Evolutionary conservation across 2,329 filamentous ascomycete species (phyloP), one percentile per base, ranked within the genome.

Genomic region (Davidsoniella eucalypti): DNA sequence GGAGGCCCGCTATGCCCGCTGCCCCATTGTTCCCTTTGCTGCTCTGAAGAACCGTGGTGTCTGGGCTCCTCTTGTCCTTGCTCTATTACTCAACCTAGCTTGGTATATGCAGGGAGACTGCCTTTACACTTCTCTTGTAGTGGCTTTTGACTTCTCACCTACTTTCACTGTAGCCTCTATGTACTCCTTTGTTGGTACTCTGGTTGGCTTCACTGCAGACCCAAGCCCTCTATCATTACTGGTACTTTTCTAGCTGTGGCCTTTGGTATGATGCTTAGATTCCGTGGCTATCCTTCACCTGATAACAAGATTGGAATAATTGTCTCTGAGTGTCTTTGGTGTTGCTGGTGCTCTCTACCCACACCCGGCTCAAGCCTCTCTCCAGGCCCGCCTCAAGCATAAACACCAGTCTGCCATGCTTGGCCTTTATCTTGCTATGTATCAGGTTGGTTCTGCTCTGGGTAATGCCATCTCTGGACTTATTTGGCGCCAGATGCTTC

Each of bases 71-170:
- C 21, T 23, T 23, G 21, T 23, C 21, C 5, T 23, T 23, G 21
- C 21, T 23, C 21, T 23, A 42, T 62, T 72, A 56, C 66, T 76
- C 56, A 76, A 73, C 63, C 74, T 73, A 56, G 62, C 71, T n/a
- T 82, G 76, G 76, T 72, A 71, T 53, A 68, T 80, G 61, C 78
- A 82, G 60, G 75, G 71, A n/a, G 73, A 80, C 58, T 82, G 73
- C 59, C 68, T 82, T 2, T 82, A 72, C 62, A 78, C 77, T 0
- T 71, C 82, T 1, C 69, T 82, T 1, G 59, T 71, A 6, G 73
- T 82, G 16, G 70, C 69, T 33, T 82, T 82, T 56, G 67, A 78
- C 59, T 76, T 80, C 54, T 71, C 67, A 44, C 60, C 74, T 54
- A 65, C 79, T 2, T 79, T 75, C 0, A 71, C 77, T 14, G 71